These are phyloP conservation scores for Penstemon newberryi DNA, from an alignment of 257 asterid species.

Conservation along the genomic window DNA sequence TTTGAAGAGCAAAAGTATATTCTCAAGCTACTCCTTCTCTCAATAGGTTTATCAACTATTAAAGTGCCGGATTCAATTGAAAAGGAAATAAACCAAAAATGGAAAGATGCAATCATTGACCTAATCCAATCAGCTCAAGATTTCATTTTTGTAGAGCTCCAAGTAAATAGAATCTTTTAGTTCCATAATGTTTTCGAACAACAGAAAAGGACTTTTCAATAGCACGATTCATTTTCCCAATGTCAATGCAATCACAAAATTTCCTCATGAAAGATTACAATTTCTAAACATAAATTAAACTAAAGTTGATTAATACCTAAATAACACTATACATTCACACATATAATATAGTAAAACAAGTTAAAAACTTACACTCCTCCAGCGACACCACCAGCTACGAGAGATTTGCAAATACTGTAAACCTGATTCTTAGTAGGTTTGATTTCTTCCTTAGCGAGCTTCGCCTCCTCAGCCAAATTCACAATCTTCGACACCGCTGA, in stretches of 20 bases:
- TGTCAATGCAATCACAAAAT: neutral
- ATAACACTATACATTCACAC: slow-evolving; percentile 6
- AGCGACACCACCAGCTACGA: slow-evolving; percentile 92
- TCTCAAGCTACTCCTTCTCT: neutral
- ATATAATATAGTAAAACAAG: neutral
- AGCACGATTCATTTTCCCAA: neutral
- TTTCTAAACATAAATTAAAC: too few relatives aligned
- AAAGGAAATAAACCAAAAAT: neutral
- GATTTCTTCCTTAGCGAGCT: slow-evolving; percentile 84
- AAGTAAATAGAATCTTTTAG: slow-evolving; percentile 11
- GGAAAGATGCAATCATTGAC: neutral
- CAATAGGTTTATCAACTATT: neutral
- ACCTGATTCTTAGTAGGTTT: slow-evolving; percentile 67
- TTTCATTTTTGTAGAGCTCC: neutral
- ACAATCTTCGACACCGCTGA: slow-evolving; percentile 93
- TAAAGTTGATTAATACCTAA: neutral
- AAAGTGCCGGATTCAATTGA: slow-evolving; percentile 13
- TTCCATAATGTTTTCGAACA: neutral
- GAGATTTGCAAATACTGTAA: slow-evolving; percentile 78
- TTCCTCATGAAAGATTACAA: neutral
- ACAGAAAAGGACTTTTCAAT: neutral
- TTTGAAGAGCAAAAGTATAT: neutral
- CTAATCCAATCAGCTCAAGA: slow-evolving; percentile 15
- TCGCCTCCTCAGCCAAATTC: slow-evolving; percentile 89
- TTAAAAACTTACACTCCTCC: slow-evolving; percentile 81